Evolutionary conservation across 2,329 filamentous ascomycete genomes (phyloP).

Genomic region (Phoma sp.): DNA sequence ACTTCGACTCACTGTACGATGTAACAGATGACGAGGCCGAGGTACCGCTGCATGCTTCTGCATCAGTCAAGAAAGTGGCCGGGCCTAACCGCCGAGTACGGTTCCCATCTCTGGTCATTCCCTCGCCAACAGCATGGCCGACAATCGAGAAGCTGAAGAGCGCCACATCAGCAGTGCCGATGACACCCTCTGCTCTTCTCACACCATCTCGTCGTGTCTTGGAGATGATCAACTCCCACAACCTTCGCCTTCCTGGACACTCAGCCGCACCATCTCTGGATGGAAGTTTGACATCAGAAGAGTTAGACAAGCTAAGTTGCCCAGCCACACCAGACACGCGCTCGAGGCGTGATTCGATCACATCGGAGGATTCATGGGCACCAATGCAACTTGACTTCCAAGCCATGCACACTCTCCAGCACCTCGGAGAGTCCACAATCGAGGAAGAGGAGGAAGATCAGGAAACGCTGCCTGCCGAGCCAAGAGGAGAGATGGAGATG

Average conservation of each 20-base stretch:
- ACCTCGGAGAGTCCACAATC: slow-evolving; percentile 58
- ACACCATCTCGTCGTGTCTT: slow-evolving; percentile 78
- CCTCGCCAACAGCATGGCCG: slow-evolving; percentile 62
- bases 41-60: slow-evolving; percentile 58
- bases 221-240: slow-evolving; percentile 67
- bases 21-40: slow-evolving; percentile 76
- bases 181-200: slow-evolving; percentile 60
- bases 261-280: slow-evolving; percentile 88
- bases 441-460: slow-evolving; percentile 27
- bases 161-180: slow-evolving; percentile 61
- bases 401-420: slow-evolving; percentile 79
- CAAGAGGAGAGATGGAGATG: slow-evolving; percentile 70
- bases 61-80: slow-evolving; percentile 55
- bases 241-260: slow-evolving; percentile 70
- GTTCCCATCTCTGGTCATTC: slow-evolving; percentile 66
- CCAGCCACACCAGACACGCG: slow-evolving; percentile 75
- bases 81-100: slow-evolving; percentile 51
- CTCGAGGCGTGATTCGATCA: slow-evolving; percentile 50
- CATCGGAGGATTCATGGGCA: slow-evolving; percentile 68
- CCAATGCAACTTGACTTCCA: slow-evolving; percentile 71
- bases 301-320: slow-evolving; percentile 81
- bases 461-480: slow-evolving; percentile 46
- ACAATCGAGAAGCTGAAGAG: slow-evolving; percentile 61
- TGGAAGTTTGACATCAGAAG: slow-evolving; percentile 86
- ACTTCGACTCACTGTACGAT: slow-evolving; percentile 89